Evolutionary conservation across 441 rosid genomes (phyloP).

Genomic region (Corymbia citriodora): DNA sequence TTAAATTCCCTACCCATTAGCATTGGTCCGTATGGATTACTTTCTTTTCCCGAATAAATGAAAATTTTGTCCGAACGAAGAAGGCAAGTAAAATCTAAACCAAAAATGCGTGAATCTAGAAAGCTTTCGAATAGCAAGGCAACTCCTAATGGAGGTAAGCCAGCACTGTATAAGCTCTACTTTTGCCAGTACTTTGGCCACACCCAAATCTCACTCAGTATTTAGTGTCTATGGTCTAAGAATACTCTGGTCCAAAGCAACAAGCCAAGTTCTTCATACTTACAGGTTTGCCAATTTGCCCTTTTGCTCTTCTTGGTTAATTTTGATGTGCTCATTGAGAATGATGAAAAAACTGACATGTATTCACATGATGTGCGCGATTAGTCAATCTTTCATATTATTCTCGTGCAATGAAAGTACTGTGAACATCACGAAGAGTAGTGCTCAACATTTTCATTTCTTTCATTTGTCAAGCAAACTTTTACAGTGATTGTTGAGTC

Average conservation of each 20-base stretch:
- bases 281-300: not conserved
- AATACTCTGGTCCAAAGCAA: not conserved
- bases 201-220: not conserved
- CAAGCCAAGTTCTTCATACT: not conserved
- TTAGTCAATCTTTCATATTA: not conserved
- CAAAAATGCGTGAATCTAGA: not conserved
- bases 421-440: not conserved
- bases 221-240: not conserved
- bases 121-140: not conserved
- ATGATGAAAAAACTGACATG: not conserved
- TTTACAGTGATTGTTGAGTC: not conserved
- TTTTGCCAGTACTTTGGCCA: not conserved
- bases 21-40: not conserved
- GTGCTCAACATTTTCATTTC: not conserved
- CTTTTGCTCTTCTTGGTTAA: not conserved
- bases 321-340: not conserved
- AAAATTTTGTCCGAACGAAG: not conserved
- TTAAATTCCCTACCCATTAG: not conserved
- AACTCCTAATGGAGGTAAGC: not conserved
- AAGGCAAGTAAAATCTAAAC: not conserved
- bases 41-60: not conserved
- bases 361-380: not conserved
- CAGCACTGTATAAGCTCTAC: not conserved
- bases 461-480: not conserved
- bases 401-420: not conserved